phyloP scores from a whole-genome alignment of 495 filamentous ascomycete genomes.

The Immersiella caudata region DNA sequence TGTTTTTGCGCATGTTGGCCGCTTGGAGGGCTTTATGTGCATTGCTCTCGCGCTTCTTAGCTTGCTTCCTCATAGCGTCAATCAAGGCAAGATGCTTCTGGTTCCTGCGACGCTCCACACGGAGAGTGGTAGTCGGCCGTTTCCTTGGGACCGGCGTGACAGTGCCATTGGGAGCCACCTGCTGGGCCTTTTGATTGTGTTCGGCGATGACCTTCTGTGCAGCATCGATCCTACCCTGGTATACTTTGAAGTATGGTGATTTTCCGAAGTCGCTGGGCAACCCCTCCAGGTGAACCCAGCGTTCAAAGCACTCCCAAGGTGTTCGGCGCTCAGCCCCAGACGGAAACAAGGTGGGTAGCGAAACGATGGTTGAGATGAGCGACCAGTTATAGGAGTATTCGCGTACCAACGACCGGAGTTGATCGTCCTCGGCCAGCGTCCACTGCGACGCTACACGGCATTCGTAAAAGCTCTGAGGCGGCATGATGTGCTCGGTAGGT shows the following conservation, averaged over 20 bases:
- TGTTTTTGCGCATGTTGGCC: conserved; percentile 68
- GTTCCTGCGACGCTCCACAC: conserved; percentile 83
- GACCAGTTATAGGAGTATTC: conserved; percentile 98
- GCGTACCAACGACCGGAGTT: conserved; percentile 78
- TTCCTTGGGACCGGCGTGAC: conserved; percentile 59
- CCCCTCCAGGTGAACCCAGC: conserved; percentile 89
- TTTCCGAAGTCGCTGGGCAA: conserved; percentile 89
- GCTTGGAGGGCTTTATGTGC: conserved; percentile 85
- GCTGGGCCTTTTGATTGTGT: conserved; percentile 59
- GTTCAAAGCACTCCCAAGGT: conserved; percentile 98
- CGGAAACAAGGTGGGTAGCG: conserved; percentile 70
- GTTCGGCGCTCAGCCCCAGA: conserved; percentile 88
- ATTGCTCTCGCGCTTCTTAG: conserved; percentile 86
- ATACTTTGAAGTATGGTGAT: conserved; percentile 88
- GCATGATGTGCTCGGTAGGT: conserved; percentile 88
- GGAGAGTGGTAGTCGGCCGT: conserved; percentile 68
- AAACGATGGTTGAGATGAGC: conserved; percentile 78
- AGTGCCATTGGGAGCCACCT: conserved; percentile 58
- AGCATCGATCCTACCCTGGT: conserved; percentile 76
- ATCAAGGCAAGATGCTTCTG: conserved; percentile 83
- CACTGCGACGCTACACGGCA: conserved; percentile 83
- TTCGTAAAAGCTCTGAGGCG: conserved; percentile 86
- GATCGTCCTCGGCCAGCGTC: conserved; percentile 86
- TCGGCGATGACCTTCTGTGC: conserved; percentile 68
- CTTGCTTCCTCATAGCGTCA: conserved; percentile 92